Base-by-base conservation (phyloP, 345 rosid genomes). In the Zanthoxylum bungeanum region DNA sequence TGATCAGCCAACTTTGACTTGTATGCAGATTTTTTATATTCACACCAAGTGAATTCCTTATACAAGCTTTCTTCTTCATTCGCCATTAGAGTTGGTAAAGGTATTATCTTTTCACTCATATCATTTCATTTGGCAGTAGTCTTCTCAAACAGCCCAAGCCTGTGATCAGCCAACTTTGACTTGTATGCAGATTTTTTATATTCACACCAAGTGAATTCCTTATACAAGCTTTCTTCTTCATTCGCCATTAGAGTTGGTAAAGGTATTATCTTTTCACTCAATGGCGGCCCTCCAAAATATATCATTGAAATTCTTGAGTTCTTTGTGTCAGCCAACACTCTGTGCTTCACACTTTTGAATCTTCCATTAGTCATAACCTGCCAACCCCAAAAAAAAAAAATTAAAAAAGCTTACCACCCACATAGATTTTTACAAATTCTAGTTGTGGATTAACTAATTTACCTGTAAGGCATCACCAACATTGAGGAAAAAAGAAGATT, bases 311-410 rank as follows among this genome's bases (percentile, higher is more conserved):
- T 31, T 22, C 98, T 92, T 12, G 97, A 79, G 72, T 78, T 85
- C 39, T 22, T 76, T 33, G 82, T 81, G 46, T 79, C 95, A 19
- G 92, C 78, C 77, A 94, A 39, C 6, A 94, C 98, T 28, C 98
- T 86, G 25, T 94, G 98, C 78, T 81, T 92, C 76, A 94, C 97
- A 73, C 98, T 94, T 64, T 59, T 87, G 65, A 94, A 84, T 80
- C 91, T 85, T 66, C 98, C 95, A 59, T 94, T 94, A 3, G 97
- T 90, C 91, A 94, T 74, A 11, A 92, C 98, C 98, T 94, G 85
- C 72, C 9, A 39, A 17, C 28, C 3, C 69, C 22, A n/a, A 17
- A 40, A 9, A 31, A 4, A 44, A 27, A 22, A 49, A 5, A 47
- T 21, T 0, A 10, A 30, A 39, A 40, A 55, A 6, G 11, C 36